Conservation (phyloP, 208 protist species). For the Leishmania tropica region DNA sequence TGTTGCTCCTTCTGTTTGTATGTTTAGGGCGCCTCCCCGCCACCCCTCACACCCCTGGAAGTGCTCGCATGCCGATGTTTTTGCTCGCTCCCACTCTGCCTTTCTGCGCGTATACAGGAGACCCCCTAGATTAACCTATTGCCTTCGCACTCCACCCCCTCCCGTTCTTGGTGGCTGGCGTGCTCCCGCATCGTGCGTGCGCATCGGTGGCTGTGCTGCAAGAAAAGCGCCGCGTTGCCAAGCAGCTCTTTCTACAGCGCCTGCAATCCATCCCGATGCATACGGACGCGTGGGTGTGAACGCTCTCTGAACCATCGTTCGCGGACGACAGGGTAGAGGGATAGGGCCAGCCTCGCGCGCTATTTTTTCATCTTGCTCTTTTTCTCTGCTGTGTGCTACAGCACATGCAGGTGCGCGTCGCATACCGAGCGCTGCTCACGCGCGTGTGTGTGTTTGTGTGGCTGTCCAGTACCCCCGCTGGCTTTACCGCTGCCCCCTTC, state of each 20-base stretch:
- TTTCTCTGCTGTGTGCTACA: background rate
- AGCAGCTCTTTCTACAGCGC: background rate
- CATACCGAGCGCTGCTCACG: background rate
- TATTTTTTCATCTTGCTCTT: background rate
- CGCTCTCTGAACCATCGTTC: background rate
- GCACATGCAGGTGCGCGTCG: background rate
- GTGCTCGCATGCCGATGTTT: background rate
- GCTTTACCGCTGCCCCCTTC: background rate
- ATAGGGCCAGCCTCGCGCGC: background rate
- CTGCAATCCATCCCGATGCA: background rate
- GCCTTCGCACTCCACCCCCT: background rate
- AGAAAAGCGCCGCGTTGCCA: background rate
- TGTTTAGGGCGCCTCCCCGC: background rate
- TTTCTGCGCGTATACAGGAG: background rate
- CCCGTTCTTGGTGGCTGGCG: background rate
- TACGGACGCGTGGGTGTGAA: background rate
- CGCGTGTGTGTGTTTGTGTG: too few relatives aligned
- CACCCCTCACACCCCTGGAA: background rate
- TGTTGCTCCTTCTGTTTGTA: background rate
- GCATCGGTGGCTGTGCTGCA: background rate
- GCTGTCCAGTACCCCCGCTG: background rate
- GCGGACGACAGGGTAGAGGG: background rate
- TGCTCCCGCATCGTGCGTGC: background rate
- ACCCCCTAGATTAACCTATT: background rate
- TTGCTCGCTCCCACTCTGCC: background rate